A percentile compares a stretch with the other conserved stretches of the same genome.
Conservation (phyloP, 2,329 filamentous ascomycete genomes). For the Colletotrichum eremochloae region DNA sequence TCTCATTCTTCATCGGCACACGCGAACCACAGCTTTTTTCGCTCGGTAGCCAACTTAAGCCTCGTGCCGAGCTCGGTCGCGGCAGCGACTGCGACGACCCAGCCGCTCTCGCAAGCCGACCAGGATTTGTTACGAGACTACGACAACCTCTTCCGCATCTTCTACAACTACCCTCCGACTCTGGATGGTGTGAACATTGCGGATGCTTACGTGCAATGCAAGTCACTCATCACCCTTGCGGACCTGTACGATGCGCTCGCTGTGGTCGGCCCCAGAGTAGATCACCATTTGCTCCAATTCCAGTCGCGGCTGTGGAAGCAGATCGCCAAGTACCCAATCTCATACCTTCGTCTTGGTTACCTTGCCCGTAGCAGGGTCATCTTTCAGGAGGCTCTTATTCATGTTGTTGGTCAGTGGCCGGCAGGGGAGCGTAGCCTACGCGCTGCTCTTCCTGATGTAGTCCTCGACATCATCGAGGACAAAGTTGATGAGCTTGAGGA, state of each 20-base stretch:
- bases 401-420: slow-evolving; percentile 96
- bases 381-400: slow-evolving; percentile 88
- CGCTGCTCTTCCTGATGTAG: slow-evolving; percentile 77
- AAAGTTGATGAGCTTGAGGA: slow-evolving; percentile 95
- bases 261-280: slow-evolving; percentile 89
- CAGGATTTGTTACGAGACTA: slow-evolving; percentile 90
- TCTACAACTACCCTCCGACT: slow-evolving; percentile 90
- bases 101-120: slow-evolving; percentile 69
- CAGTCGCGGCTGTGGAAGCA: slow-evolving; percentile 94
- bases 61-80: slow-evolving; percentile 63
- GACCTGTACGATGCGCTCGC: slow-evolving; percentile 93
- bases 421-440: slow-evolving; percentile 82
- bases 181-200: slow-evolving; percentile 91
- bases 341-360: slow-evolving; percentile 90
- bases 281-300: slow-evolving; percentile 94
- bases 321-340: slow-evolving; percentile 95
- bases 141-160: slow-evolving; percentile 94
- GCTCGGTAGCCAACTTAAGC: slow-evolving; percentile 85
- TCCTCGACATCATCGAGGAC: slow-evolving; percentile 92
- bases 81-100: slow-evolving; percentile 44
- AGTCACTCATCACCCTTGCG: slow-evolving; percentile 87
- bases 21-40: slow-evolving; percentile 76
- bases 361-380: slow-evolving; percentile 86
- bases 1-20: slow-evolving; percentile 66
- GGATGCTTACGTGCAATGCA: slow-evolving; percentile 93